These are phyloP conservation scores for Candida frijolesensis DNA, from an alignment of 1,139 yeast genomes.

Conservation along the genomic window DNA sequence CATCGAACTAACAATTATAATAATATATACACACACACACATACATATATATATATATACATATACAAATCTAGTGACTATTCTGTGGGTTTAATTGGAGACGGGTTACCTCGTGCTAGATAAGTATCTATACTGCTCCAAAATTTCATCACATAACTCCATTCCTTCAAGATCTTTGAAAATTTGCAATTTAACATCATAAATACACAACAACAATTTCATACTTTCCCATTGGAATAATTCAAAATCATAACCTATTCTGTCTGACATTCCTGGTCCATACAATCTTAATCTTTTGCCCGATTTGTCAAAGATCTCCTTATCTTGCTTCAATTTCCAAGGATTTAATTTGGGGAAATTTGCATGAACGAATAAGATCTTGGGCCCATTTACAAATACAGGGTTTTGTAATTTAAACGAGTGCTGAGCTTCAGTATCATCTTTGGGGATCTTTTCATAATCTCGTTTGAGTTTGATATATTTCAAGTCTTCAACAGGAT, in stretches of 20 bases:
- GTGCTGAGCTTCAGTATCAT: constrained; percentile 12
- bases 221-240: constrained; percentile 61
- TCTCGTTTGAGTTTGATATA: constrained; percentile 10
- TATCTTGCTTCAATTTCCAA: constrained; percentile 44
- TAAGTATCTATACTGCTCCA: constrained; percentile 46
- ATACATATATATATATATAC: background rate
- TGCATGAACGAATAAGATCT: constrained; percentile 62
- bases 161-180: constrained; percentile 47
- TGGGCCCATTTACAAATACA: constrained; percentile 34
- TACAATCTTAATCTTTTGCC: constrained; percentile 53
- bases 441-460: constrained; percentile 7
- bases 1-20: constrained; percentile 18
- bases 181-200: constrained; percentile 44
- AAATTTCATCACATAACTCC: constrained; percentile 52
- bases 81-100: constrained; percentile 19
- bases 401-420: constrained; percentile 17
- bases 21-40: constrained; percentile 7
- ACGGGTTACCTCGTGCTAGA: constrained; percentile 11
- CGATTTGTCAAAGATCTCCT: constrained; percentile 40
- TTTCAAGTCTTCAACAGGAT: constrained; percentile 61
- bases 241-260: constrained; percentile 63
- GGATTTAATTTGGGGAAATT: constrained; percentile 70
- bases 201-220: constrained; percentile 58
- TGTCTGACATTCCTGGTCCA: constrained; percentile 54
- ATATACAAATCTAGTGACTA: background rate